phyloP scores from a whole-genome alignment of 2,329 filamentous ascomycete species.

The Xylaria polymorpha region DNA sequence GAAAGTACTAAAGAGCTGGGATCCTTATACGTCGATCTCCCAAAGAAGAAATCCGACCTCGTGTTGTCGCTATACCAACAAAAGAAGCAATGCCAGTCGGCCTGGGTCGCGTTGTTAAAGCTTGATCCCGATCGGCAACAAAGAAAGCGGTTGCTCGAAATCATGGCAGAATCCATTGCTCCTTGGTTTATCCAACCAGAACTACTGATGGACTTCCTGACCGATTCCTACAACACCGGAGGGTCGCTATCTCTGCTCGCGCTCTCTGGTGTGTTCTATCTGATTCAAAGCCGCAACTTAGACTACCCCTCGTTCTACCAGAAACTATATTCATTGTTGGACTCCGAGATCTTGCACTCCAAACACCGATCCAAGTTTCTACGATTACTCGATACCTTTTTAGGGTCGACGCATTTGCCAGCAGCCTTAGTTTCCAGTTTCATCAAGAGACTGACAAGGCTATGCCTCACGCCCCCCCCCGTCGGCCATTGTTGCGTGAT shows the following conservation, averaged over 20 bases:
- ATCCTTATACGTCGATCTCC: constrained; percentile 73
- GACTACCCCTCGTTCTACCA: constrained; percentile 95
- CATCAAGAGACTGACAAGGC: constrained; percentile 88
- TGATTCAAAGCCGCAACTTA: constrained; percentile 92
- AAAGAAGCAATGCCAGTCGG: constrained; percentile 84
- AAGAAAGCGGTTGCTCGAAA: constrained; percentile 80
- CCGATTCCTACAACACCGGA: constrained; percentile 89
- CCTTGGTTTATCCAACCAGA: constrained; percentile 93
- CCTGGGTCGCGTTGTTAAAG: constrained; percentile 84
- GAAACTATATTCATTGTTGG: constrained; percentile 93
- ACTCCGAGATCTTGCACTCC: constrained; percentile 87
- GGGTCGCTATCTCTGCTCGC: constrained; percentile 89
- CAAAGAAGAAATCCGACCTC: constrained; percentile 74
- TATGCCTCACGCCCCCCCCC: constrained; percentile 91
- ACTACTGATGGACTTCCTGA: constrained; percentile 93
- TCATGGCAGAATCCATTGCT: constrained; percentile 81
- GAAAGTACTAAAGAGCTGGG: constrained; percentile 73
- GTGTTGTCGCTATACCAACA: constrained; percentile 75
- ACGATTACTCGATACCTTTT: constrained; percentile 88
- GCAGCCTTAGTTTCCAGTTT: constrained; percentile 93
- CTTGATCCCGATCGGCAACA: constrained; percentile 75
- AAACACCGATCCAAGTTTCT: constrained; percentile 96
- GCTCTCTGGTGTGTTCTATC: constrained; percentile 91
- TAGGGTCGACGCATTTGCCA: constrained; percentile 91
- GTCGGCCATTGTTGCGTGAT: constrained; percentile 86